phyloP scores from a whole-genome alignment of 306 rosid genomes.

The Abrus precatorius region DNA sequence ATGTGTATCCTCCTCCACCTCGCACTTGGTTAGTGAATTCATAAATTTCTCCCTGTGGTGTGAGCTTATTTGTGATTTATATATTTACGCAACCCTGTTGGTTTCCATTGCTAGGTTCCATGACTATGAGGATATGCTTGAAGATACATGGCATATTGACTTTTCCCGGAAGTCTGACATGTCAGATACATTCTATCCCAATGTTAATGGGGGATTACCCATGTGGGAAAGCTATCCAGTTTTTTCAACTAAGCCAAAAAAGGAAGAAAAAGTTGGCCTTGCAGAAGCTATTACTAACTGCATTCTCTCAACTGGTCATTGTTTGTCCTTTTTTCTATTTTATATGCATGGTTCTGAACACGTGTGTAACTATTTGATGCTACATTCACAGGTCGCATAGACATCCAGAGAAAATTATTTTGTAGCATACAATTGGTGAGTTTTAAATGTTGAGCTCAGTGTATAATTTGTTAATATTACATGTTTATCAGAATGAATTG shows the following conservation, averaged over 20 bases:
- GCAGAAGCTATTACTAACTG: slow-evolving; percentile 92
- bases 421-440: slow-evolving; percentile 97
- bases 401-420: slow-evolving; percentile 92
- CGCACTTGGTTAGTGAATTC: slow-evolving; percentile 76
- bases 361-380: slow-evolving; percentile 44
- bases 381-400: slow-evolving; percentile 84
- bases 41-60: slow-evolving; percentile 36
- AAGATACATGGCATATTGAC: slow-evolving; percentile 89
- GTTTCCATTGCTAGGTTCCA: slow-evolving; percentile 67
- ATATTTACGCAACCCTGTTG: slow-evolving; percentile 32
- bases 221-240: slow-evolving; percentile 93
- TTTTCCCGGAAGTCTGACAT: slow-evolving; percentile 82
- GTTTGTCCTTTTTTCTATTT: slow-evolving; percentile 35
- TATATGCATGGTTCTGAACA: slow-evolving; percentile 43
- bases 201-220: slow-evolving; percentile 72
- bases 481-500: slow-evolving; percentile 49
- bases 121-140: slow-evolving; percentile 93
- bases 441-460: slow-evolving; percentile 44
- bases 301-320: slow-evolving; percentile 87
- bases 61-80: slow-evolving; percentile 26
- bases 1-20: slow-evolving; percentile 95
- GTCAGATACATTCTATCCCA: slow-evolving; percentile 74
- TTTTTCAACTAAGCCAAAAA: slow-evolving; percentile 78
- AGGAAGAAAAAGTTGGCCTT: slow-evolving; percentile 92
- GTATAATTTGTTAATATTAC: slow-evolving; percentile 36